phyloP scores from a whole-genome alignment of 306 rosid species.

The Carpinus viminea region DNA sequence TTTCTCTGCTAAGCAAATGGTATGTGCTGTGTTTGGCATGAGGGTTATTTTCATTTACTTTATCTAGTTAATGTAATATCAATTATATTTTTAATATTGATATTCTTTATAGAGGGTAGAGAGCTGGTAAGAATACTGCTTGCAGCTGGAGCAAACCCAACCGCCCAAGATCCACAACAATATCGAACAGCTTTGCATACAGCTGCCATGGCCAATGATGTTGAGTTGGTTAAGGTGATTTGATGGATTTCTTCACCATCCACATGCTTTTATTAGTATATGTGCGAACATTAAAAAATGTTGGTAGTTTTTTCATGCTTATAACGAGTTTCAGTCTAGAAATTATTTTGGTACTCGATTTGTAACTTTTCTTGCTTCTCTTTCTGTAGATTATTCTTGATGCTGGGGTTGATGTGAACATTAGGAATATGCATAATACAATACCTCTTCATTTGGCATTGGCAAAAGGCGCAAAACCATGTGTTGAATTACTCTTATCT shows the following conservation, averaged over 20 bases:
- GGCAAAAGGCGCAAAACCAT: constrained; percentile 95
- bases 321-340: not conserved
- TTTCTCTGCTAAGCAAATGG: not conserved
- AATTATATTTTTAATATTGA: constrained; percentile 7
- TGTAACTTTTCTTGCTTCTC: not conserved
- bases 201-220: constrained; percentile 91
- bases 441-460: constrained; percentile 95
- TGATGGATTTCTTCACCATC: constrained; percentile 17
- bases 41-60: not conserved
- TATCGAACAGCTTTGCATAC: constrained; percentile 93
- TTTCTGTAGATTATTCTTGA: constrained; percentile 71
- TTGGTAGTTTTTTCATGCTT: constrained; percentile 7
- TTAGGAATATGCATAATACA: constrained; percentile 83
- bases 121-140: constrained; percentile 86
- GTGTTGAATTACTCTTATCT: constrained; percentile 83
- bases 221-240: constrained; percentile 82
- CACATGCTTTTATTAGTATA: not conserved
- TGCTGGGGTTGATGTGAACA: constrained; percentile 92
- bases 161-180: constrained; percentile 84
- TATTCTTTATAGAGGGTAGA: constrained; percentile 73
- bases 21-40: constrained; percentile 5
- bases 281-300: not conserved
- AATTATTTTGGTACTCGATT: not conserved
- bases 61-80: not conserved
- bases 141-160: constrained; percentile 87